A percentile compares a stretch with the other conserved stretches of the same genome.
Conservation (phyloP, 179 eudicot species). For the Gypsophila paniculata region DNA sequence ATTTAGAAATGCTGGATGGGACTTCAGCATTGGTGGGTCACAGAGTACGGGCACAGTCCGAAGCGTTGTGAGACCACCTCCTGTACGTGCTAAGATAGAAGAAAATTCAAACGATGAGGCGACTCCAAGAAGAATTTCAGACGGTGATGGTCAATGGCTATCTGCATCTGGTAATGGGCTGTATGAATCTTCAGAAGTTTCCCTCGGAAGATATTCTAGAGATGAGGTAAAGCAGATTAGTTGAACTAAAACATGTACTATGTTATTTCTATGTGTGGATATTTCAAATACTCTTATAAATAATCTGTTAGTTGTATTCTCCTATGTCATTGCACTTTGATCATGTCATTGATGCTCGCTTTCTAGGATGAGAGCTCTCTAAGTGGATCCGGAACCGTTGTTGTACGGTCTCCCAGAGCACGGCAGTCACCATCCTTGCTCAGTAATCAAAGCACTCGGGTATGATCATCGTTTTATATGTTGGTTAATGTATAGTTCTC, state of each 20-base stretch:
- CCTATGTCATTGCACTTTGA: neutral
- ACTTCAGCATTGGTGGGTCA: constrained; percentile 75
- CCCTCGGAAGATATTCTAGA: constrained; percentile 51
- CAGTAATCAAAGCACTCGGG: constrained; percentile 58
- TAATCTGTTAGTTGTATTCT: too few relatives aligned
- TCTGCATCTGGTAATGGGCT: constrained; percentile 53
- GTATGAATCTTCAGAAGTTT: constrained; percentile 55
- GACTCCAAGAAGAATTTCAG: constrained; percentile 42
- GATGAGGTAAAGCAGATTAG: constrained; percentile 47
- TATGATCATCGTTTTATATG: constrained; percentile 27
- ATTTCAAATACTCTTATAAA: too few relatives aligned
- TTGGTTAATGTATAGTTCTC: neutral
- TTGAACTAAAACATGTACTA: neutral
- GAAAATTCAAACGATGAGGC: constrained; percentile 46
- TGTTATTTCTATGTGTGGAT: too few relatives aligned
- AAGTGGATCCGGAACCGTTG: constrained; percentile 74
- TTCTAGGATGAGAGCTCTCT: constrained; percentile 51
- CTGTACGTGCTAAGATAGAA: constrained; percentile 56
- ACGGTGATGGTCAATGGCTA: constrained; percentile 52
- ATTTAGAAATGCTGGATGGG: constrained; percentile 74
- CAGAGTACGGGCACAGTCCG: constrained; percentile 70
- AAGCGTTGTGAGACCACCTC: constrained; percentile 76
- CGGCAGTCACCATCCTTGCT: constrained; percentile 46
- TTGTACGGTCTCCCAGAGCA: constrained; percentile 63
- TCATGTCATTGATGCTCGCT: constrained; percentile 18